A percentile compares a stretch with the other conserved stretches of the same genome.
phyloP scores from a whole-genome alignment of 2,329 filamentous ascomycete species.

The Teratosphaeria zuluensis region DNA sequence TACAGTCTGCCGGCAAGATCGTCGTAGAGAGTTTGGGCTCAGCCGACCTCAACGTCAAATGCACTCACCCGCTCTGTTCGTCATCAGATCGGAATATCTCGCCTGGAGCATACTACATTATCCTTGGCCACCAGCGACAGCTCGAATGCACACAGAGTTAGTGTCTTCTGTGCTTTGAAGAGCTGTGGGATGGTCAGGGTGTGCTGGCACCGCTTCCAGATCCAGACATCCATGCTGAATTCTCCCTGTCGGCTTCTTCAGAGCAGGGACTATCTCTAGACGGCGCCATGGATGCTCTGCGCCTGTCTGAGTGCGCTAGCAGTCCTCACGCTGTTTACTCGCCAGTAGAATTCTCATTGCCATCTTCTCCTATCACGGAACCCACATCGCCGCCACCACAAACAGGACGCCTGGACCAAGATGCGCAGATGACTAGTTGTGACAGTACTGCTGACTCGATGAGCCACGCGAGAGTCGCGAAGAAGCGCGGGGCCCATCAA shows the following conservation, averaged over 20 bases:
- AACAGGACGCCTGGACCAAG: background rate
- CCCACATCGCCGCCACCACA: background rate
- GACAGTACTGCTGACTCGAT: background rate
- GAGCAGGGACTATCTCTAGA: background rate
- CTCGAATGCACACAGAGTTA: background rate
- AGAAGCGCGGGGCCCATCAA: background rate
- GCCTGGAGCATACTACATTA: constrained; percentile 4
- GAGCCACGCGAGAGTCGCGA: background rate
- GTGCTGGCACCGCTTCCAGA: constrained; percentile 3
- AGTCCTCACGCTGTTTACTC: background rate
- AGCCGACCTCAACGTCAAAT: background rate
- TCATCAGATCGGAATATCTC: background rate
- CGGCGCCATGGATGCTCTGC: background rate
- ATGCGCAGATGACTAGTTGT: background rate
- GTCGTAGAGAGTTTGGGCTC: constrained; percentile 2
- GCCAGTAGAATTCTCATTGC: background rate
- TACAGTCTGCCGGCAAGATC: background rate
- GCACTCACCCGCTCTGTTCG: constrained; percentile 3
- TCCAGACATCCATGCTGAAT: background rate
- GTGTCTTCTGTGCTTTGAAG: constrained; percentile 8
- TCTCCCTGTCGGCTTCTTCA: background rate
- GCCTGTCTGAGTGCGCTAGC: background rate
- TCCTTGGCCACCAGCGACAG: background rate
- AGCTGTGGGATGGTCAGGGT: constrained; percentile 6
- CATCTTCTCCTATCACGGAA: background rate